A percentile compares a stretch with the other conserved stretches of the same genome.
Evolutionary conservation across 306 rosid genomes (phyloP).

Genomic region (Castanospermum australe): DNA sequence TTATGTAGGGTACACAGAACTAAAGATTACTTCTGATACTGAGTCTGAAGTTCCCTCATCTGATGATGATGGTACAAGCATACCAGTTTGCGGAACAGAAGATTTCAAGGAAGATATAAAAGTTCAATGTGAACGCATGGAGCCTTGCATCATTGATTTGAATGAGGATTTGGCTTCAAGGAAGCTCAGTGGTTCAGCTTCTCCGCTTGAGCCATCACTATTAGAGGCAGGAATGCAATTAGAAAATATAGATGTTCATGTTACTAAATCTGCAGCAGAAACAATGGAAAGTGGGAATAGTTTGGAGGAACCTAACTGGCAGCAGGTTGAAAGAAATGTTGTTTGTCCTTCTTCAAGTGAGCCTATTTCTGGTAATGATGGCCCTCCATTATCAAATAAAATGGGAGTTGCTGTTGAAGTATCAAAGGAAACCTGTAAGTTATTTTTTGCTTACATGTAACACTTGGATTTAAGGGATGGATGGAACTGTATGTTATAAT

Average conservation of each 20-base stretch:
- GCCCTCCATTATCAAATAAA: slow-evolving; percentile 39
- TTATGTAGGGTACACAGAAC: slow-evolving; percentile 73
- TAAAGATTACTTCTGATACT: slow-evolving; percentile 72
- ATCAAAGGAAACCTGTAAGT: slow-evolving; percentile 65
- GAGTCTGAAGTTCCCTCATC: slow-evolving; percentile 67
- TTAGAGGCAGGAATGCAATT: slow-evolving; percentile 31
- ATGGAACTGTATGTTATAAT: not conserved
- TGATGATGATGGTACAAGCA: slow-evolving; percentile 46
- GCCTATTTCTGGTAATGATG: slow-evolving; percentile 26
- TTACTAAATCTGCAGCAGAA: slow-evolving; percentile 35
- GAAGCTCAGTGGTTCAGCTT: slow-evolving; percentile 37
- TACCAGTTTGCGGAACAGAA: slow-evolving; percentile 19
- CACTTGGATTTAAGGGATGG: not conserved
- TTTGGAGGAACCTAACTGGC: slow-evolving; percentile 45
- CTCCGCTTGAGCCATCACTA: slow-evolving; percentile 33
- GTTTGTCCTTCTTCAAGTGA: slow-evolving; percentile 30
- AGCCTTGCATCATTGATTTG: slow-evolving; percentile 34
- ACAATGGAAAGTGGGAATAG: slow-evolving; percentile 35
- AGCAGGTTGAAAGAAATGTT: slow-evolving; percentile 39
- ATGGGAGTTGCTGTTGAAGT: slow-evolving; percentile 34
- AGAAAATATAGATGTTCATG: slow-evolving; percentile 31
- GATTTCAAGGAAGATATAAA: slow-evolving; percentile 36
- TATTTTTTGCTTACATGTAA: slow-evolving; percentile 2
- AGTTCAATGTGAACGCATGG: slow-evolving; percentile 34
- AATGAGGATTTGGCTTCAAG: slow-evolving; percentile 42